Conservation (phyloP, 495 filamentous ascomycete species). For the Lasiosphaeris hirsuta region DNA sequence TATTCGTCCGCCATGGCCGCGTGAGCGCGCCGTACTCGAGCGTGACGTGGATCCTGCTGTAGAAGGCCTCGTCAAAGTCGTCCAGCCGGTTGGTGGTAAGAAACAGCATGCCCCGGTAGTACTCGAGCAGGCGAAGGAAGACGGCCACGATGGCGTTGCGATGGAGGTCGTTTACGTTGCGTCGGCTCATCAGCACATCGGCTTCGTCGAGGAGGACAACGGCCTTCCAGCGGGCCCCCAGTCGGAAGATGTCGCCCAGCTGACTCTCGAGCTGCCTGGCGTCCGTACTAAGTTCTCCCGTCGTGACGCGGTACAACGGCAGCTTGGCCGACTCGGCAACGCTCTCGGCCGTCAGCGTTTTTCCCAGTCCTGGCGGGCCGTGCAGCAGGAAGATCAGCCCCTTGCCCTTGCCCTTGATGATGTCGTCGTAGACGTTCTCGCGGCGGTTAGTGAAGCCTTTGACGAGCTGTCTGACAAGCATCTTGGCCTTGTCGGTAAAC, state of each 20-base stretch:
- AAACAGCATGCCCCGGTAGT: constrained; percentile 48
- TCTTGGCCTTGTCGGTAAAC: background rate
- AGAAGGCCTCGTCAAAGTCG: constrained; percentile 30
- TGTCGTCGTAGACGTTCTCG: constrained; percentile 2
- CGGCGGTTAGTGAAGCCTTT: background rate
- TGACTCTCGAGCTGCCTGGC: background rate
- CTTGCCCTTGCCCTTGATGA: constrained; percentile 8
- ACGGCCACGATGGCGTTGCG: constrained; percentile 16
- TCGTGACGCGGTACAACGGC: background rate
- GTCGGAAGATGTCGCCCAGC: constrained; percentile 6
- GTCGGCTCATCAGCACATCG: constrained; percentile 31
- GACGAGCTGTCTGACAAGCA: background rate
- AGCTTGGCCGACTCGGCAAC: background rate
- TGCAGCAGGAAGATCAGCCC: constrained; percentile 8
- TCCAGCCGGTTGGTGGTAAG: constrained; percentile 27
- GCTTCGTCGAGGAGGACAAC: constrained; percentile 38
- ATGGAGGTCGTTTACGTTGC: constrained; percentile 19
- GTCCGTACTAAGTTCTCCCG: constrained; percentile 15
- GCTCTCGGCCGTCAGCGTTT: constrained; percentile 11
- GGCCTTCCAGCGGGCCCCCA: constrained; percentile 12
- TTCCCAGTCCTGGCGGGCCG: constrained; percentile 8
- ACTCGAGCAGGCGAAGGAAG: constrained; percentile 50
- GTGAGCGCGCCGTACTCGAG: constrained; percentile 32
- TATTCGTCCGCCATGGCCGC: background rate
- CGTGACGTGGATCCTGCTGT: constrained; percentile 43